Evolutionary conservation across 2,329 filamentous ascomycete species (phyloP), one percentile per base, ranked within the genome.

Genomic region (Leptodontidium sp.): DNA sequence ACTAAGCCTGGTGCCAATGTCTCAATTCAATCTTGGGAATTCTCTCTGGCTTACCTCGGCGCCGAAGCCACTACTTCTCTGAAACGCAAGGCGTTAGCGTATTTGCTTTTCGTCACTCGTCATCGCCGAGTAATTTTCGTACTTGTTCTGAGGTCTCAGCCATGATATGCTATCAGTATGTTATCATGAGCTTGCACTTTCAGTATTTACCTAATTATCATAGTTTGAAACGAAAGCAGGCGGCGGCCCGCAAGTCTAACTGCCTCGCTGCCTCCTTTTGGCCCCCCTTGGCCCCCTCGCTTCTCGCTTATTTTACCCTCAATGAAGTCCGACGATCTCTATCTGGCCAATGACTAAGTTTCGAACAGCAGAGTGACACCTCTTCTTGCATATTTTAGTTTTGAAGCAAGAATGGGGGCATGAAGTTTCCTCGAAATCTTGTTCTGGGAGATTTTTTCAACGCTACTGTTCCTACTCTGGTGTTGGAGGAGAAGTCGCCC

Each of bases 51-150:
- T 55, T 55, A 29, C 52, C 9, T 14, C 5, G 52, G 52, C 14
- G 1, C 29, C 29, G 29, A 35, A 32, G 15, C 52, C 52, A 35
- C 29, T 6, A 11, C 6, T 32, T 55, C 47, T 32, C 12, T 55
- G 26, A 55, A 55, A 55, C 26, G 29, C 15, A 35, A 35, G 29
- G 52, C 52, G 52, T 55, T 26, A 35, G 7, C 52, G n/a, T 35
- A 17, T 35, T 55, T 55, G 52, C 52, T 55, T 55, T 53, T 52
- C 32, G 29, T 55, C 52, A 12, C 26, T 55, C 52, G 52, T 55
- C 15, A 35, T 47, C 43, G 17, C 32, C 52, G 17, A 4, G 29
- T 55, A 17, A 35, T 55, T n/a, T 35, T 55, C 52, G 29, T 55
- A 32, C 29, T 32, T 6, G 52, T 15, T 55, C 15, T 35, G 17